These are phyloP conservation scores for Pyricularia sp. DNA, from an alignment of 2,329 filamentous ascomycete species.

Conservation along the genomic window DNA sequence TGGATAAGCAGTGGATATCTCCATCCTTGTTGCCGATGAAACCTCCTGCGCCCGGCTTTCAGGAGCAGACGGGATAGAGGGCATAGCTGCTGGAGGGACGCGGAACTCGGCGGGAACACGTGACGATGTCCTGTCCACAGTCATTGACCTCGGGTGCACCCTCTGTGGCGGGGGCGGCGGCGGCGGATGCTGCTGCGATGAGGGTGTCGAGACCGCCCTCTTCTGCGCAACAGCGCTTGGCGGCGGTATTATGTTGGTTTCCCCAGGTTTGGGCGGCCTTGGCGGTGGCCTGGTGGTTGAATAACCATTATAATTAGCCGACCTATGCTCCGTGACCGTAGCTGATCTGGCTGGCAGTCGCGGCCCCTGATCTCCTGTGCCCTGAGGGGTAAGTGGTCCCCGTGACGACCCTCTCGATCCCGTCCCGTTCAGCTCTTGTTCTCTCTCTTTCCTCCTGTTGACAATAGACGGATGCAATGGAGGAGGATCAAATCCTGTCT, in stretches of 20 bases:
- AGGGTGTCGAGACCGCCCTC: conserved; percentile 32
- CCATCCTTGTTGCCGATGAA: conserved; percentile 26
- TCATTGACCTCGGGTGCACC: conserved; percentile 34
- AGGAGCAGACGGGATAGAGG: neutral
- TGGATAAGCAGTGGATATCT: conserved; percentile 55
- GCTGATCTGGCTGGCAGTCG: conserved; percentile 36
- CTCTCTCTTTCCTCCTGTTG: conserved; percentile 30
- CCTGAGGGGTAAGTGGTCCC: conserved; percentile 24
- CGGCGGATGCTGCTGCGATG: conserved; percentile 22
- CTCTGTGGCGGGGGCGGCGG: conserved; percentile 29
- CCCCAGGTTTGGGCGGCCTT: conserved; percentile 11
- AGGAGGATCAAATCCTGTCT: conserved; percentile 34
- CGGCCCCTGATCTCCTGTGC: conserved; percentile 30
- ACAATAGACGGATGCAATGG: conserved; percentile 36
- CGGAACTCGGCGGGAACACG: conserved; percentile 24
- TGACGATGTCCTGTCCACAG: conserved; percentile 31
- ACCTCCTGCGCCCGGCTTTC: neutral
- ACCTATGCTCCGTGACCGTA: conserved; percentile 19
- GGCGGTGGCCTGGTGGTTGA: conserved; percentile 7
- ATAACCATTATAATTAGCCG: conserved; percentile 10
- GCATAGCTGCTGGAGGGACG: conserved; percentile 9
- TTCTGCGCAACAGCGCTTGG: conserved; percentile 17
- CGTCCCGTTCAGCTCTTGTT: conserved; percentile 27
- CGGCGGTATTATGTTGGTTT: conserved; percentile 11
- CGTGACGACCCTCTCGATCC: conserved; percentile 11